Evolutionary conservation across 805 yeast genomes (phyloP), one percentile per base, ranked within the genome.

Genomic region (Wickerhamiella spandovensis): DNA sequence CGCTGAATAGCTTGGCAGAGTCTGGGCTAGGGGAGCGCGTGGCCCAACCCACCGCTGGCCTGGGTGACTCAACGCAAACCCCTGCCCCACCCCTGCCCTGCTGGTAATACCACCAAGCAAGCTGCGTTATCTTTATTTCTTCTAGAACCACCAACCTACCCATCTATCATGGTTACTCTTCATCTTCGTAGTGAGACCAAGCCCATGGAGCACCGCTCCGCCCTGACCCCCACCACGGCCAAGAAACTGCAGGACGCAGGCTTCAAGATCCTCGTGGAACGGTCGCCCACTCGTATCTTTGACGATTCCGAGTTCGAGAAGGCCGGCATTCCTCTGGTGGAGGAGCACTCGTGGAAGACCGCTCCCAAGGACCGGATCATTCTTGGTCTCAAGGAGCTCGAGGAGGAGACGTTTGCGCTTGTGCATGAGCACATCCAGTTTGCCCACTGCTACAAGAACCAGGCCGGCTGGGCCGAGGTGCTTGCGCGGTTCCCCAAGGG

Each of bases 401-500:
- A 95, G 39, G 97, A 89, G 69, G 80, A 79, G 55, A 84, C 81
- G 54, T 92, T 90, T 78, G 98, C 98, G 20, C 76, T 92, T 54
- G 76, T 84, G 48, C 97, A 92, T 66, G 95, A 89, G 67, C 99
- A 92, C 69, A 86, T 92, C 57, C 97, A 92, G 71, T 92, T 92
- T 70, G 98, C 99, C 43, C 99, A 92, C 69, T 92, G 98, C 72
- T 92, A 92, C 72, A 92, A 92, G 72, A 78, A 90, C 70, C 99
- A 92, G 72, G 95, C 72, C 55, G 99, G 99, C 48, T 92, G 99
- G 99, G 71, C 86, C 66, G 85, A 87, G 53, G 97, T 92, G 15
- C 71, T 92, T 60, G 65, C 74, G 52, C 79, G 99, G 67, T 92
- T 88, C 73, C 94, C 94, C 48, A 81, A 77, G 39, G 99, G 99